Evolutionary conservation across 1,284 basidiomycete genomes (phyloP).

Genomic region (Sutorius eximius): DNA sequence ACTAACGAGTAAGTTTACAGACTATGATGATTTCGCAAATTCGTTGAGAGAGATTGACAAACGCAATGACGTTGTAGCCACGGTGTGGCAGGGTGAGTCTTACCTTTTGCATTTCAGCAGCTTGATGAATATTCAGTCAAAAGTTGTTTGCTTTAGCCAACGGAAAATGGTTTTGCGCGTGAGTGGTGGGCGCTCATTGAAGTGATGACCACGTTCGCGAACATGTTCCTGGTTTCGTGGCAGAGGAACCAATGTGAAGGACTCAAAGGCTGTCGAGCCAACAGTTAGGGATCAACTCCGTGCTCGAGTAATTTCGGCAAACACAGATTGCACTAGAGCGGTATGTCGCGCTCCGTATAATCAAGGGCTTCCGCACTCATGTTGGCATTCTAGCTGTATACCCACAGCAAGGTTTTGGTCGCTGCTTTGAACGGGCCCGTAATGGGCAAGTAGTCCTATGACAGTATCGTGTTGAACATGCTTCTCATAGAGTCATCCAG

Average conservation of each 20-base stretch:
- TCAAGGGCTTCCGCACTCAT: not conserved
- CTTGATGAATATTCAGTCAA: not conserved
- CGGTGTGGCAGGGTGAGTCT: constrained; percentile 62
- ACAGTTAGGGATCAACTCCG: constrained; percentile 47
- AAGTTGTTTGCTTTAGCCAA: constrained; percentile 42
- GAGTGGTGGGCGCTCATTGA: constrained; percentile 26
- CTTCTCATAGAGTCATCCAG: constrained; percentile 34
- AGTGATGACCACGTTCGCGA: not conserved
- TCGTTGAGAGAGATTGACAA: constrained; percentile 57
- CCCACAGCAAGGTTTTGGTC: constrained; percentile 63
- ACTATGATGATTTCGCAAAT: constrained; percentile 62
- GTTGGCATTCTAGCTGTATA: constrained; percentile 48
- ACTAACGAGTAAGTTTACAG: constrained; percentile 33
- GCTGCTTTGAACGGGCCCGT: constrained; percentile 73
- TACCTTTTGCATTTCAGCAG: not conserved
- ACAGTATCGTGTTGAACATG: not conserved
- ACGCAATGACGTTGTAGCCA: constrained; percentile 61
- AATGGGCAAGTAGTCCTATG: constrained; percentile 47
- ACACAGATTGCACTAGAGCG: constrained; percentile 61
- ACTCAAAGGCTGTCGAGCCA: constrained; percentile 7
- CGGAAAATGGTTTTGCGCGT: constrained; percentile 75
- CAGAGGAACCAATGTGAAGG: constrained; percentile 58
- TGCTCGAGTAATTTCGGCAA: constrained; percentile 45
- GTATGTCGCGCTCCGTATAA: constrained; percentile 38
- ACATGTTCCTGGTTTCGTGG: not conserved